phyloP scores from a whole-genome alignment of 768 basidiomycete genomes.

The Mrakia hoshinonis region DNA sequence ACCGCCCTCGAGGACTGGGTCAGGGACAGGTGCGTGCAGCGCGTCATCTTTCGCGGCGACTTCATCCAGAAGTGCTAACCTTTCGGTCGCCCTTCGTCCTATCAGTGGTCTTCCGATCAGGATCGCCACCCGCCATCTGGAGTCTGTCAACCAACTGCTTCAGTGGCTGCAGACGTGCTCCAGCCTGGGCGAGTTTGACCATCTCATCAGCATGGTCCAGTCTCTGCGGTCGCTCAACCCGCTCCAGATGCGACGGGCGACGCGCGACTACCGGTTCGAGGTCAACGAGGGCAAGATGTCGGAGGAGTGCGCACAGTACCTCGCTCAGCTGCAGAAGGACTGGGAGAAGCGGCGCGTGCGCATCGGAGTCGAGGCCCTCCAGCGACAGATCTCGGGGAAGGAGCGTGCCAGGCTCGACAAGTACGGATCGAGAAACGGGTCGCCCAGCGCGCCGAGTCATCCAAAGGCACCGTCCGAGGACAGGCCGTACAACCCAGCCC shows the following conservation, averaged over 20 bases:
- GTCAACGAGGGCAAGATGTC: constrained; percentile 85
- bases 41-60: not conserved
- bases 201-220: constrained; percentile 82
- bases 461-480: not conserved
- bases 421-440: not conserved
- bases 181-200: constrained; percentile 75
- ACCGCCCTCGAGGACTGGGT: constrained; percentile 86
- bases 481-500: constrained; percentile 15
- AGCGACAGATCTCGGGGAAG: constrained; percentile 57
- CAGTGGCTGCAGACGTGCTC: constrained; percentile 62
- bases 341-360: constrained; percentile 91
- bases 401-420: constrained; percentile 11
- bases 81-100: not conserved
- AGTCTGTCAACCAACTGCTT: constrained; percentile 59
- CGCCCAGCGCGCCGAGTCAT: not conserved
- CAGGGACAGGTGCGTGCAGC: constrained; percentile 38
- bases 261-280: constrained; percentile 77
- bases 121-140: constrained; percentile 63
- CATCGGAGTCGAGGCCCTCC: constrained; percentile 71
- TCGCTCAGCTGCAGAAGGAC: constrained; percentile 89
- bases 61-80: not conserved
- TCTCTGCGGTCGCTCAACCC: constrained; percentile 80
- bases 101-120: constrained; percentile 67
- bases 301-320: constrained; percentile 89
- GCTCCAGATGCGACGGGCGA: constrained; percentile 88